Base-by-base conservation (phyloP, 1,284 basidiomycete genomes). In the Trametes hirsuta region DNA sequence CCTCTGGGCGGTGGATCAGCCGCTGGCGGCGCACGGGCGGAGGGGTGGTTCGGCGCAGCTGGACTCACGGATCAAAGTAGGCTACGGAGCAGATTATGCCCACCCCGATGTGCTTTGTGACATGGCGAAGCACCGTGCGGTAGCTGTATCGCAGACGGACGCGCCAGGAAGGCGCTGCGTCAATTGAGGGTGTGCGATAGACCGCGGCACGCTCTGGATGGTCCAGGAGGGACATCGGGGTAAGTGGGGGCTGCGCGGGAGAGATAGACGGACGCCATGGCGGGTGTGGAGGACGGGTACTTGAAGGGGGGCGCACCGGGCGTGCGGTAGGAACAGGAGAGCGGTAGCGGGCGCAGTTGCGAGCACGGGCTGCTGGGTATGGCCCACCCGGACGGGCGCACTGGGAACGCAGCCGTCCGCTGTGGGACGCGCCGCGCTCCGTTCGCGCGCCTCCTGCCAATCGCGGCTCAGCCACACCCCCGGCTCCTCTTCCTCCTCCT, bases 1-100 rank as follows among this genome's bases (percentile, higher is more conserved):
- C 86, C 86, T 35, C 71, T 72, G 48, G 6, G 51, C 47, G 37
- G 14, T 25, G 2, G 15, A n/a, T 50, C 21, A 50, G 48, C 36
- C 15, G 12, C 11, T 11, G 35, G 36, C 22, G 34, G 18, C 22
- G n/a, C n/a, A 4, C 1, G 41, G 36, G 15, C 10, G 11, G 45
- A 49, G 21, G 36, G 3, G 36, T 21, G 14, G 15, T 21, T 36
- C 30, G 30, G 30, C 30, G 39, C 39, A 40, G 39, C n/a, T 21
- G 24, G 15, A 73, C 82, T 73, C 65, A 85, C 84, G 86, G 85
- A 71, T 88, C 86, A 68, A 87, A 86, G 69, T 88, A 88, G 4
- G 84, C 85, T 3, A 87, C 84, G 30, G 85, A 78, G 69, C 85
- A 86, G 45, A 87, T 66, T 30, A 72, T 70, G 37, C 85, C 86